Evolutionary conservation across 140 eudicot species (phyloP), one percentile per base, ranked within the genome.

Genomic region (Erigeron philadelphicus): DNA sequence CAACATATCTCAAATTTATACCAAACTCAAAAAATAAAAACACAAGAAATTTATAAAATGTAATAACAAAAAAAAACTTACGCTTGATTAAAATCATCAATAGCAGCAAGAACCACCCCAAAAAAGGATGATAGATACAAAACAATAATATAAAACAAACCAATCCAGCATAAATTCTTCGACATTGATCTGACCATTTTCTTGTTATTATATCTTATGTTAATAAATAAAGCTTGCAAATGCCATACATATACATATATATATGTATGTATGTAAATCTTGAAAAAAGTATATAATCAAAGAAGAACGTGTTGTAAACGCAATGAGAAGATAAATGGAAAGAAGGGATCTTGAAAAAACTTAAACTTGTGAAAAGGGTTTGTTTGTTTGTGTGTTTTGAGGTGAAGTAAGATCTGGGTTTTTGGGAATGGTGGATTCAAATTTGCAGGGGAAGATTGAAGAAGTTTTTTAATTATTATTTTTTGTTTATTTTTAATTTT

Each of bases 81-180:
- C 98, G 98, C 87, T 82, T 85, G 93, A 78, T 75, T 87, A 47
- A 83, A 80, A 80, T 85, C 75, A 35, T 85, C 90, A 74, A 81
- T 73, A 11, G 89, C 82, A 31, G 38, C 38, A 31, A 31, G 5
- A 69, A 64, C 79, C 15, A 86, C 81, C 80, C 87, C 76, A 71
- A 61, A 70, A 53, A 82, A 73, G 23, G 78, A 73, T 48, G 75
- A 71, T 61, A 81, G 16, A 56, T 64, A 70, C 3, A 80, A 52
- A 17, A 78, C 19, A 35, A 76, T 31, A 38, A 82, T 9, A 13
- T 70, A 75, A 55, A 80, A 44, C 38, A 61, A 79, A 56, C 54
- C 74, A 19, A 78, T 79, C 83, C 85, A 72, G 13, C 64, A 67
- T 61, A 46, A 73, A 78, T 46, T 62, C 80, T 81, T 81, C 90